phyloP scores from a whole-genome alignment of 2,329 filamentous ascomycete species.

The Juglanconis sp. region DNA sequence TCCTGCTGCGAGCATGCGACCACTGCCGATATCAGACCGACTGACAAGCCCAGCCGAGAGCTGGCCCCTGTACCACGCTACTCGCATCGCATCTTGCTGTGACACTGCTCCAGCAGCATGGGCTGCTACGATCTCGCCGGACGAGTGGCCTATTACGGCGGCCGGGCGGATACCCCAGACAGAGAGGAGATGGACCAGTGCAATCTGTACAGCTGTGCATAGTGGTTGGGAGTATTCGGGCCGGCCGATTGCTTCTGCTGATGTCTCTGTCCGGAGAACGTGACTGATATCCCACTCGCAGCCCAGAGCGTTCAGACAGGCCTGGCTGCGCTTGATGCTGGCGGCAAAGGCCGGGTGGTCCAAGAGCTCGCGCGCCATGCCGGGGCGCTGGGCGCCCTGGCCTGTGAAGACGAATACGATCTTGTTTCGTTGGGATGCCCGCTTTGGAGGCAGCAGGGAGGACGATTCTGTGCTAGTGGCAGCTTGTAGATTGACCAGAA shows the following conservation, averaged over 20 bases:
- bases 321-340: background rate
- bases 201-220: constrained; percentile 10
- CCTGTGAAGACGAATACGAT: constrained; percentile 12
- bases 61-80: constrained; percentile 1
- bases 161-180: constrained; percentile 7
- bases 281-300: background rate
- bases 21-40: constrained; percentile 23
- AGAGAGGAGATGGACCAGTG: constrained; percentile 3
- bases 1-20: constrained; percentile 20
- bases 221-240: constrained; percentile 11
- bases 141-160: constrained; percentile 29
- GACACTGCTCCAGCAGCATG: background rate
- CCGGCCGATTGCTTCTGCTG: background rate
- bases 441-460: background rate
- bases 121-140: constrained; percentile 2
- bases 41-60: background rate
- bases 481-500: too few species aligned
- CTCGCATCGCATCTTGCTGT: background rate
- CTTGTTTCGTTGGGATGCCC: background rate
- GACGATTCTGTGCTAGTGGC: too few species aligned
- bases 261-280: background rate
- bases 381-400: constrained; percentile 11
- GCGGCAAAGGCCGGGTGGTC: background rate
- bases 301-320: background rate
- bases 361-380: constrained; percentile 11